Evolutionary conservation across 345 rosid species (phyloP), one percentile per base, ranked within the genome.

Genomic region (Trapa bicornis): DNA sequence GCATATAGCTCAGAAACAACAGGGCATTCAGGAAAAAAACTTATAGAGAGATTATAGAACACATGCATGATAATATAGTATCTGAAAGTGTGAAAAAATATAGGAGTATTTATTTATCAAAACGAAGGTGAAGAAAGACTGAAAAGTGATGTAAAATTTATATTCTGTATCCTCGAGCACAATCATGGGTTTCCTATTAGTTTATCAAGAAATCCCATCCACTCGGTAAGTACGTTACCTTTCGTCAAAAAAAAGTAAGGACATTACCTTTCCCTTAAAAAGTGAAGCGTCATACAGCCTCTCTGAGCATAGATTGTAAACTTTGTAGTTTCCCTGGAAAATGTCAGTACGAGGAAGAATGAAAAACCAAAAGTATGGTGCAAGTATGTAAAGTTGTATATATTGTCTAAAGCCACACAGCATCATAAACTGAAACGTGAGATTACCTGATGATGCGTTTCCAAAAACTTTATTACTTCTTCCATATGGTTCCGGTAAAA

Each of bases 301-400:
- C 86, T 93, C 98, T 56, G 90, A 87, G 75, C 98, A 93, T 66
- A 93, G 95, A 78, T 90, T 93, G 83, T 83, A 93, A 15, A 93
- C 98, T 71, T 93, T 93, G 78, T 88, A 93, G 71, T 89, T 93
- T 33, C 75, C 95, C 98, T 93, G 83, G 35, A 35, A 58, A 58
- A 35, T 58, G 16, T 54, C 22, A 5, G 10, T 79, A 80, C 39
- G 71, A 41, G 42, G 45, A 74, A 67, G 11, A 16, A 8, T 36
- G 5, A 37, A n/a, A 42, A 65, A 3, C 47, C 50, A 43, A n/a
- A 47, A 42, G 14, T n/a, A 43, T n/a, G 43, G 43, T 41, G 43
- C 43, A 41, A 33, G 47, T 3, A 29, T 14, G 8, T 16, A n/a
- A 47, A 65, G 53, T 32, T 65, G 33, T 29, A 43, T 5, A 16